Percentiles rank a stretch among this genome's conserved stretches.
These are phyloP conservation scores for Zizania palustris DNA, from an alignment of 202 grass and related monocot genomes.

Conservation along the genomic window DNA sequence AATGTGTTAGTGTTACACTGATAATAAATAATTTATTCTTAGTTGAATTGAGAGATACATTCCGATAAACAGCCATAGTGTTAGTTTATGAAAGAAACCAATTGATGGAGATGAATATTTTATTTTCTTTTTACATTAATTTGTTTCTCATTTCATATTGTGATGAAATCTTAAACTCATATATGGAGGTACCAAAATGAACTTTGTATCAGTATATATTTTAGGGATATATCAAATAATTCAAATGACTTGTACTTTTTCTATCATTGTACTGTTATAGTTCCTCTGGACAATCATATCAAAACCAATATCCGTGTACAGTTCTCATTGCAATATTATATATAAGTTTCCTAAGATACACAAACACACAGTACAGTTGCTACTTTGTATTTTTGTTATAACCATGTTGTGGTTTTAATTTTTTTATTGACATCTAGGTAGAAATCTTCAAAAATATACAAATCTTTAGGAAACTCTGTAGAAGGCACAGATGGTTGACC, in stretches of 20 bases:
- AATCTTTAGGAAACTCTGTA: conserved; percentile 96
- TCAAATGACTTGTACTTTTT: conserved; percentile 2
- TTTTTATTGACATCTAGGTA: conserved; percentile 58
- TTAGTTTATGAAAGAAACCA: too few relatives aligned
- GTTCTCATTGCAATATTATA: conserved; percentile 17
- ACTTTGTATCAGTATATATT: background rate
- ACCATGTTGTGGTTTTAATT: conserved; percentile 17
- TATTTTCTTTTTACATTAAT: too few relatives aligned
- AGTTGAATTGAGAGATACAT: too few relatives aligned
- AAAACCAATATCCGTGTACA: conserved; percentile 16
- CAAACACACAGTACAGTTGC: background rate
- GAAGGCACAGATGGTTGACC: conserved; percentile 99
- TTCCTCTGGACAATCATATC: background rate
- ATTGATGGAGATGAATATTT: too few relatives aligned
- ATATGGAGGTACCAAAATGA: background rate
- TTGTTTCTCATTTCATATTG: too few relatives aligned
- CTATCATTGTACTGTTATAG: background rate
- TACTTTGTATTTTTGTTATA: conserved; percentile 34
- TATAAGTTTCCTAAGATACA: background rate
- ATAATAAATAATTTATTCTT: too few relatives aligned
- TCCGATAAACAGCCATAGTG: too few relatives aligned
- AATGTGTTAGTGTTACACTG: too few relatives aligned
- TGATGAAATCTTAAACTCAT: conserved; percentile 4
- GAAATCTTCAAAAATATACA: conserved; percentile 92
- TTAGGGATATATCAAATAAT: background rate